Evolutionary conservation across 495 filamentous ascomycete species (phyloP).

Genomic region (Podospora bellae-mahoneyi): DNA sequence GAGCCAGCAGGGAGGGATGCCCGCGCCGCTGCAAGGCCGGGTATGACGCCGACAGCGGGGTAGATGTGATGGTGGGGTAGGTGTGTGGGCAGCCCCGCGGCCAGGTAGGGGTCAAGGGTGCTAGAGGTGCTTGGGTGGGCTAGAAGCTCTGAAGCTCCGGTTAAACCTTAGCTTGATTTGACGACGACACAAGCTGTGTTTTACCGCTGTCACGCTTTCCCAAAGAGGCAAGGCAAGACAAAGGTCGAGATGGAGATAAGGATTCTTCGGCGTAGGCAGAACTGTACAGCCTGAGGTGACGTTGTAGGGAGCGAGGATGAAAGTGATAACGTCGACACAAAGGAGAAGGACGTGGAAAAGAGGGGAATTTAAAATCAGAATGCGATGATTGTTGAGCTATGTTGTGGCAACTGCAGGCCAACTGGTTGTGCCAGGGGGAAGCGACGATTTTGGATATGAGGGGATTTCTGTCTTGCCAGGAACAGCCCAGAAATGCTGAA

Average conservation of each 20-base stretch:
- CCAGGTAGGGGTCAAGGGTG: slow-evolving; percentile 1
- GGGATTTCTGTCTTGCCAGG: slow-evolving; percentile 8
- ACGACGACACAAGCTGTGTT: background rate
- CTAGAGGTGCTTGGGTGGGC: background rate
- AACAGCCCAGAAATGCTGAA: slow-evolving; percentile 2
- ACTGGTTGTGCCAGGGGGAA: background rate
- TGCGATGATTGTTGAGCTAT: background rate
- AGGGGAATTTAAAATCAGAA: background rate
- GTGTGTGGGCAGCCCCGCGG: background rate
- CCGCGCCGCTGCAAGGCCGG: slow-evolving; percentile 14
- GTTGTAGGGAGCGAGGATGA: background rate
- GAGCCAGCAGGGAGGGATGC: slow-evolving; percentile 12
- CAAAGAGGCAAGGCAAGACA: background rate
- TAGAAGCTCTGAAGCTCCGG: slow-evolving; percentile 10
- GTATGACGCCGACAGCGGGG: slow-evolving; percentile 26
- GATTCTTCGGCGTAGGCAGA: background rate
- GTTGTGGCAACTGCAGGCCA: background rate
- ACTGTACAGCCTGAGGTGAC: background rate
- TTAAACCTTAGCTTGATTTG: slow-evolving; percentile 4
- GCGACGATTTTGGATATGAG: slow-evolving; percentile 4
- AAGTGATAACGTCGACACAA: background rate
- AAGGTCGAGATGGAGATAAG: background rate
- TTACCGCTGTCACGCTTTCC: background rate
- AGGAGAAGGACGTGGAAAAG: background rate
- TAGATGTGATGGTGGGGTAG: slow-evolving; percentile 22